Conservation (phyloP, 2,329 filamentous ascomycete species). For the Epichloe typhina region DNA sequence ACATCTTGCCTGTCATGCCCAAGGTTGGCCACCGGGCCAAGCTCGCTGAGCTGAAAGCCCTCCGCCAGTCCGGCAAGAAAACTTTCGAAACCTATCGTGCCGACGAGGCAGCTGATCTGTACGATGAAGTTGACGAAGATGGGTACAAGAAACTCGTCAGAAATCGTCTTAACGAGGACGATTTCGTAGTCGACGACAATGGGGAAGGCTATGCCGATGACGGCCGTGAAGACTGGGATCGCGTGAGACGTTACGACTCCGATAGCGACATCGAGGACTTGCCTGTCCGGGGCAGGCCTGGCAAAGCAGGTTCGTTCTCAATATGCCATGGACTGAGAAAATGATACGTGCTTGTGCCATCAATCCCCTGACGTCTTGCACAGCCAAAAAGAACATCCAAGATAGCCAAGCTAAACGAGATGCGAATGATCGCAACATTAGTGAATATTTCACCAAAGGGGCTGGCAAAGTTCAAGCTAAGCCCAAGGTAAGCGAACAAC, state of each 20-base stretch:
- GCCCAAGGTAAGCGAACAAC: slow-evolving; percentile 51
- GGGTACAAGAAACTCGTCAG: slow-evolving; percentile 95
- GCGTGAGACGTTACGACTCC: slow-evolving; percentile 53
- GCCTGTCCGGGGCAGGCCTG: slow-evolving; percentile 31
- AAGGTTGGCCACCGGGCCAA: slow-evolving; percentile 31
- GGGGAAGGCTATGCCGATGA: slow-evolving; percentile 95
- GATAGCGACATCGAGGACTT: slow-evolving; percentile 49
- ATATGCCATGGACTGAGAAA: slow-evolving; percentile 3
- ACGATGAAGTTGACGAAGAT: slow-evolving; percentile 94
- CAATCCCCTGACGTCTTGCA: not conserved
- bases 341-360: not conserved
- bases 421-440: slow-evolving; percentile 82
- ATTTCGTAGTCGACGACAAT: slow-evolving; percentile 98
- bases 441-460: slow-evolving; percentile 84
- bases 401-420: slow-evolving; percentile 77
- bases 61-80: slow-evolving; percentile 84
- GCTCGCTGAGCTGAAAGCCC: slow-evolving; percentile 68
- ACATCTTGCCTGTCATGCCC: slow-evolving; percentile 19
- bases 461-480: slow-evolving; percentile 55
- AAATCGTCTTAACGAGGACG: slow-evolving; percentile 77
- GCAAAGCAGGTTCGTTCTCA: slow-evolving; percentile 34
- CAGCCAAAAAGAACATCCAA: slow-evolving; percentile 77
- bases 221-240: slow-evolving; percentile 87
- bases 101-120: slow-evolving; percentile 70
- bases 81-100: slow-evolving; percentile 78